Base-by-base conservation (phyloP, 2,329 filamentous ascomycete species). In the Alternaria incomplexa region DNA sequence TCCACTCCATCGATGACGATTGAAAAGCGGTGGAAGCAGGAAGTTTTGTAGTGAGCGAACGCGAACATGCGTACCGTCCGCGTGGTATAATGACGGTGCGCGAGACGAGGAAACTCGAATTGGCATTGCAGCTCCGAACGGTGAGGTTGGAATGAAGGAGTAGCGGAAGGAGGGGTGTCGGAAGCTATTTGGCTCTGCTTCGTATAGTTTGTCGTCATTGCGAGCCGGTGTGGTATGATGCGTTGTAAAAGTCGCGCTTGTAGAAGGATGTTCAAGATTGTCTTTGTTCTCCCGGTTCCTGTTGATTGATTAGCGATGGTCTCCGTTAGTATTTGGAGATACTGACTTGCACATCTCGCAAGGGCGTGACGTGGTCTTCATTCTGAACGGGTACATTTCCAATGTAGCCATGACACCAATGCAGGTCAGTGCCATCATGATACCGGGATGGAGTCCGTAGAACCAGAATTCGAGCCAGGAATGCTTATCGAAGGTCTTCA, bases 401-500 rank as follows among this genome's bases (percentile, higher is more conserved):
- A 54, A 15, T 5, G 51, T 43, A 13, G 36, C 51, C 13, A 54
- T 25, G 51, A 54, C 32, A 20, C 51, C 51, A 22, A 43, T 17
- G 6, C 7, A n/a, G 10, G 51, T 54, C 32, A 54, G 15, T 26
- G 32, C 2, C 2, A 43, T 32, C 22, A 56, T 53, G 5, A 46
- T 26, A 8, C 23, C 43, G 11, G 53, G 53, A 46, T 56, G 30
- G 8, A 56, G 9, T 6, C 53, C 43, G 12, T 47, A 56, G 13
- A 56, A 56, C 53, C 53, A 56, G 8, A 56, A 47, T 3, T 56
- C 40, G 3, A 56, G 53, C 53, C 53, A 56, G 10, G 53, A 56
- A 22, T 56, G 53, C 20, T 43, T 15, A 1, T 43, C 30, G 13
- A 56, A 56, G 43, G 53, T 20, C 43, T 47, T 56, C 53, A 56